Evolutionary conservation across 2,329 filamentous ascomycete species (phyloP).

Genomic region (Penicillium sp.): DNA sequence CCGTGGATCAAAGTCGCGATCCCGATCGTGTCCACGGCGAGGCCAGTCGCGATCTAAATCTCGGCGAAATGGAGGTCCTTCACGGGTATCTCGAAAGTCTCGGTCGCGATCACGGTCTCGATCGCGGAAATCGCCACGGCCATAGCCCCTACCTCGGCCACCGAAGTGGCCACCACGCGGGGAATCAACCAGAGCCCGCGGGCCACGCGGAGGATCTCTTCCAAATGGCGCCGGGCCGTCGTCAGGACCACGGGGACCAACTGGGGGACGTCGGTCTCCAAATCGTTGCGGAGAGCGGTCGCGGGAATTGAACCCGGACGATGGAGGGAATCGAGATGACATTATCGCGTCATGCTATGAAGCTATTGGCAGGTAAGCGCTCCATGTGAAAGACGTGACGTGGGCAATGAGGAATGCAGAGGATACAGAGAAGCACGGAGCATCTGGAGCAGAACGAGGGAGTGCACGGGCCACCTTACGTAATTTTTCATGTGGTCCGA

Average conservation of each 20-base stretch:
- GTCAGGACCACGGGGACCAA: conserved; percentile 55
- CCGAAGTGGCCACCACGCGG: conserved; percentile 55
- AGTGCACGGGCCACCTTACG: conserved; percentile 10
- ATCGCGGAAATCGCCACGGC: conserved; percentile 37
- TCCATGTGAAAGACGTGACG: conserved; percentile 2
- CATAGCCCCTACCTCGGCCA: conserved; percentile 49
- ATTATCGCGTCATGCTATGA: conserved; percentile 46
- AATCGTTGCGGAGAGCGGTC: conserved; percentile 73
- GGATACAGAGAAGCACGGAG: conserved; percentile 7
- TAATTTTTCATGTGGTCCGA: conserved; percentile 2
- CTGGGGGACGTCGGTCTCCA: conserved; percentile 66
- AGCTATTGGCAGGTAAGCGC: conserved; percentile 40
- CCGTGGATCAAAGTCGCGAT: conserved; percentile 49
- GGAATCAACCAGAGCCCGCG: conserved; percentile 74
- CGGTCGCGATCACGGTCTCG: conserved; percentile 56
- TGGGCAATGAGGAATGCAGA: conserved; percentile 5
- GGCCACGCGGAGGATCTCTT: conserved; percentile 77
- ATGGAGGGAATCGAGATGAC: conserved; percentile 63
- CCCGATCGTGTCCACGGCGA: conserved; percentile 49
- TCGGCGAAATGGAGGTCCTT: conserved; percentile 44
- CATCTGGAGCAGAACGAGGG: conserved; percentile 9
- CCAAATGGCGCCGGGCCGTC: conserved; percentile 58
- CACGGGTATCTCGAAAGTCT: conserved; percentile 44
- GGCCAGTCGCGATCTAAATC: conserved; percentile 48
- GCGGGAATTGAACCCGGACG: conserved; percentile 64